phyloP scores from a whole-genome alignment of 495 filamentous ascomycete genomes.

The Poronia punctata region DNA sequence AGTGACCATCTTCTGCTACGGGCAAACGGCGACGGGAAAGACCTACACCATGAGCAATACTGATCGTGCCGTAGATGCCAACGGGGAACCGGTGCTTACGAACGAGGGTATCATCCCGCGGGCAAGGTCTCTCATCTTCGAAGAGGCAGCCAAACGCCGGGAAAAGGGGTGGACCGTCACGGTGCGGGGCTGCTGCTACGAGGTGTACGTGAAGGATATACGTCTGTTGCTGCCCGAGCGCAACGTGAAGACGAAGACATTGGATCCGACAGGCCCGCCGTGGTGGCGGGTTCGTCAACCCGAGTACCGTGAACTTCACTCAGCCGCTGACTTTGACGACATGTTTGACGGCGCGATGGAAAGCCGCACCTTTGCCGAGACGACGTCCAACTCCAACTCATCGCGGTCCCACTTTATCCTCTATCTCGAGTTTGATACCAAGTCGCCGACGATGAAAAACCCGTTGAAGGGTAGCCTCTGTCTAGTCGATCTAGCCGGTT shows the following conservation, averaged over 20 bases:
- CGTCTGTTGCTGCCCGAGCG: conserved; percentile 75
- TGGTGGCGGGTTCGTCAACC: conserved; percentile 5
- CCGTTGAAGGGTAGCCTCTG: conserved; percentile 50
- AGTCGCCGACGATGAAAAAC: conserved; percentile 43
- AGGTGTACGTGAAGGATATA: conserved; percentile 93
- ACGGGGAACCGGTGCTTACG: conserved; percentile 67
- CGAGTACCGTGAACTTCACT: conserved; percentile 3
- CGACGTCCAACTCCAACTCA: conserved; percentile 46
- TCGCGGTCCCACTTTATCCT: conserved; percentile 44
- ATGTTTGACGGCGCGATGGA: conserved; percentile 12
- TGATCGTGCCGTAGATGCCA: conserved; percentile 34
- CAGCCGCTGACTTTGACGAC: conserved; percentile 9
- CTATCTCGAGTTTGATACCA: conserved; percentile 28
- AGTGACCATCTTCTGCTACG: conserved; percentile 96
- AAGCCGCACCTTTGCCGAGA: conserved; percentile 54
- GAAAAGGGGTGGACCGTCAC: conserved; percentile 85
- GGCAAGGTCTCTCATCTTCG: conserved; percentile 83
- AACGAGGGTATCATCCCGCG: conserved; percentile 94
- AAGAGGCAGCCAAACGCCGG: conserved; percentile 65
- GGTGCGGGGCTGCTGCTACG: conserved; percentile 87
- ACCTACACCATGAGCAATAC: conserved; percentile 88
- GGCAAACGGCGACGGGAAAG: conserved; percentile 94
- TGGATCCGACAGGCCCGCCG: neutral
- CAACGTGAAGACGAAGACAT: conserved; percentile 63
- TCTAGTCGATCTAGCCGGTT: conserved; percentile 43